Conservation (phyloP, 495 filamentous ascomycete genomes). For the Penicillium riverlandense region DNA sequence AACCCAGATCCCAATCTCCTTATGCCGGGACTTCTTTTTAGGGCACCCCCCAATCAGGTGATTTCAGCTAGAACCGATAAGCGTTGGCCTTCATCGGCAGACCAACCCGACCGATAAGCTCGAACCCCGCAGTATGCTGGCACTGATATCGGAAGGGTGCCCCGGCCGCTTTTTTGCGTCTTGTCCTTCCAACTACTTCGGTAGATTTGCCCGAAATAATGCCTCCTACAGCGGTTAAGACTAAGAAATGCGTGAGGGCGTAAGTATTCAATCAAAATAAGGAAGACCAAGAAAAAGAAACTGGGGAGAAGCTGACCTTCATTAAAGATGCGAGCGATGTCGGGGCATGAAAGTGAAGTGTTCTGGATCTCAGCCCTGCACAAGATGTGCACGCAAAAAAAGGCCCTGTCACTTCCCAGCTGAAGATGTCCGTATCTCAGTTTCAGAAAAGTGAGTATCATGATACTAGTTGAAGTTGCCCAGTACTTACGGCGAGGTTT, state of each 20-base stretch:
- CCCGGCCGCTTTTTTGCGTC: constrained; percentile 1
- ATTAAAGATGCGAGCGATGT: constrained; percentile 24
- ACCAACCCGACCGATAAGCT: constrained; percentile 4
- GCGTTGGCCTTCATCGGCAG: constrained; percentile 5
- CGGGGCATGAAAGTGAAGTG: constrained; percentile 34
- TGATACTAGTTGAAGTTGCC: neutral
- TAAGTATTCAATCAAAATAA: constrained; percentile 1
- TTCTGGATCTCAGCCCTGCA: constrained; percentile 25
- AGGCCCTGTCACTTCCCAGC: constrained; percentile 23
- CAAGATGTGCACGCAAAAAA: constrained; percentile 24
- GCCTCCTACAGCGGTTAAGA: constrained; percentile 8
- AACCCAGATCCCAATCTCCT: too few relatives aligned
- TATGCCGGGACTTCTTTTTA: neutral
- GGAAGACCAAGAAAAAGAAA: neutral
- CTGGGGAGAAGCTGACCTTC: neutral
- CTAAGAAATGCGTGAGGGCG: constrained; percentile 20
- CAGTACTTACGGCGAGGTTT: neutral
- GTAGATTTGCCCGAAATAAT: constrained; percentile 4
- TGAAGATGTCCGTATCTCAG: constrained; percentile 22
- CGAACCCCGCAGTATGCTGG: constrained; percentile 3
- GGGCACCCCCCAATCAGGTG: constrained; percentile 2
- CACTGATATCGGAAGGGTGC: constrained; percentile 9
- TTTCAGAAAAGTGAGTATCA: constrained; percentile 21
- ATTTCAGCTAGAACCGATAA: neutral
- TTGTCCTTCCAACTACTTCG: neutral